Base-by-base conservation (phyloP, 2,329 filamentous ascomycete species). In the Daldinia sp. region DNA sequence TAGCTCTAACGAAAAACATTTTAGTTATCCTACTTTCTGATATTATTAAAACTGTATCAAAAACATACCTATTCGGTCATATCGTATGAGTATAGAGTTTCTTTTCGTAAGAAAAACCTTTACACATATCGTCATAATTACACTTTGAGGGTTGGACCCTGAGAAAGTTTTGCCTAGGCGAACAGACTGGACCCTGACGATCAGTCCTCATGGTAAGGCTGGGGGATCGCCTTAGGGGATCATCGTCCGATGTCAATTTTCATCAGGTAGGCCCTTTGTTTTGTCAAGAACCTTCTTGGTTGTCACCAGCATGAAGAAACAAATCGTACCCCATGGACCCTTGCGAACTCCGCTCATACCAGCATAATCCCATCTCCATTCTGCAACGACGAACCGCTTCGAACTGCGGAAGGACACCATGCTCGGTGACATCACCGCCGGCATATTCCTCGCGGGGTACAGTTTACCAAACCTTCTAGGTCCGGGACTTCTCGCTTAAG, bases 181-280 rank as follows among this genome's bases (percentile, higher is more conserved):
- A 63, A 63, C 37, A 57, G 10, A 51, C 51, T 53, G 65, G 68
- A 71, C 68, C 68, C 68, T 71, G 68, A 69, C 42, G 65, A 71
- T 71, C 68, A 55, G 26, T 59, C 58, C 30, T 58, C 10, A 56
- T n/a, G 44, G 41, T 64, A 65, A 71, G 65, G 68, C 46, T 68
- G 35, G 51, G 33, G 65, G 51, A 66, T 63, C 59, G 41, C 3
- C 68, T 35, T 20, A 42, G 51, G 54, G 39, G 53, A 35, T 39
- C 35, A 39, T 57, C 55, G 33, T 30, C 39, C 30, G 30, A 41
- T 46, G 18, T 37, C 33, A 63, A 37, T 51, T 33, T 35, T 7
- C 30, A 42, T 5, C 44, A 13, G 20, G 20, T 6, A 28, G 12
- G 23, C 44, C 10, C 33, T 35, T 35, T 23, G 7, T 10, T 44